Evolutionary conservation across 129 eudicot species (phyloP).

Genomic region (Helianthus annuus): HanXRQr2.0-SUNRISE NC_035435.2:157535120-157535619

Average conservation of each 20-base stretch:
- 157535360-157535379: neutral
- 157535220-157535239: neutral
- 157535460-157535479: neutral
- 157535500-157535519: slow-evolving; percentile 58
- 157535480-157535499: slow-evolving; percentile 43
- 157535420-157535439: neutral
- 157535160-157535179: slow-evolving; percentile 17
- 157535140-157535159: slow-evolving; percentile 3
- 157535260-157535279: neutral
- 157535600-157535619: slow-evolving; percentile 24
- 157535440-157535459: neutral
- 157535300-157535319: slow-evolving; percentile 1
- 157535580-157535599: slow-evolving; percentile 76
- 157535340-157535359: neutral
- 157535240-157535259: neutral
- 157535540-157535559: slow-evolving; percentile 59
- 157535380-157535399: neutral
- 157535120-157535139: neutral
- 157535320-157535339: neutral
- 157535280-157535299: neutral
- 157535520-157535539: slow-evolving; percentile 55
- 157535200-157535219: slow-evolving; percentile 2
- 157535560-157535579: slow-evolving; percentile 84
- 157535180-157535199: neutral
- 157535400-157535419: neutral